Evolutionary conservation across 2,329 filamentous ascomycete genomes (phyloP), one percentile per base, ranked within the genome.

Genomic region (Cladosporium colombiae): DNA sequence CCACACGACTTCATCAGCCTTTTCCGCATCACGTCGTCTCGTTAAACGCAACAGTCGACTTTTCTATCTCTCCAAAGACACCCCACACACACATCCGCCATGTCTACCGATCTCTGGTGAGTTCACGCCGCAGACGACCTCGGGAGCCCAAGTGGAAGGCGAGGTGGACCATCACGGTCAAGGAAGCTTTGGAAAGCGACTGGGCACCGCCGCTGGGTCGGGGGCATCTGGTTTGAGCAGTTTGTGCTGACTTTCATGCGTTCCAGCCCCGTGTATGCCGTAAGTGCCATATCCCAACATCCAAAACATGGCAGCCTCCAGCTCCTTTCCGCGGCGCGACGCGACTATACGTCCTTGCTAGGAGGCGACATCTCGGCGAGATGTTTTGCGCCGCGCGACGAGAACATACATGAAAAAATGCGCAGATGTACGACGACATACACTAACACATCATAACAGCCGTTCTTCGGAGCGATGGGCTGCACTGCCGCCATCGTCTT

Each of bases 401-500:
- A 27, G 18, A 11, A 31, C 3, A 40, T 18, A 21, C 23, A 46
- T 46, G 40, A 55, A 21, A 27, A 55, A 29, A 25, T 23, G 33
- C 23, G 40, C 18, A 23, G 31, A 31, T 13, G 5, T 27, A 55
- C 29, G 33, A 31, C 5, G 21, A 55, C n/a, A 31, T 35, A 3
- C 50, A 40, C 62, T 65, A 52, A 65, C 40, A 52, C n/a, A 21
- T 16, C 29, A 65, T 52, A 44, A 71, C 78, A 89, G 87, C 89
- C 93, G 83, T 97, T 97, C 85, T 97, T 97, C 78, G 93, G 93
- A 84, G 93, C 92, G 80, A 95, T 97, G 91, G 93, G 93, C 81
- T 97, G 93, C 88, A 95, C 90, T 76, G 91, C 88, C 72, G 92
- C 93, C 81, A 97, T 97, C 78, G 91, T 97, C 78, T 97, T 97